Evolutionary conservation across 2,329 filamentous ascomycete genomes (phyloP).

Genomic region (Chlorencoelia australis): DNA sequence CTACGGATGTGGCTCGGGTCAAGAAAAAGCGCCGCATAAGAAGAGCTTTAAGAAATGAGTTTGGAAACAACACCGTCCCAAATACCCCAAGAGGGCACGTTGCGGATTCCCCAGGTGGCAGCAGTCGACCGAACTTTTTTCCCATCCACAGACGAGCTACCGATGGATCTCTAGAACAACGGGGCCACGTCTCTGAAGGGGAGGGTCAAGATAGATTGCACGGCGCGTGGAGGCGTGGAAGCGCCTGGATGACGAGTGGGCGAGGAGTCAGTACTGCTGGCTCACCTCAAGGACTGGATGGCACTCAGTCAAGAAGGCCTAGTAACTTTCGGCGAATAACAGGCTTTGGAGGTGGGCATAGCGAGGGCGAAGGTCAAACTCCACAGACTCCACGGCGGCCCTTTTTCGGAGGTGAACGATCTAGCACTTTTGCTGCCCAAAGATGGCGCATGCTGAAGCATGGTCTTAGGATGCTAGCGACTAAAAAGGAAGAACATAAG

Average conservation of each 20-base stretch:
- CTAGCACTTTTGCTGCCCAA: slow-evolving; percentile 64
- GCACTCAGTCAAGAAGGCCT: slow-evolving; percentile 42
- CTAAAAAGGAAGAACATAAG: slow-evolving; percentile 72
- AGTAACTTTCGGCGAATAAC: slow-evolving; percentile 55
- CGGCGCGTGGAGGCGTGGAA: slow-evolving; percentile 48
- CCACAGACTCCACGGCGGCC: slow-evolving; percentile 42
- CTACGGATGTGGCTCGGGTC: slow-evolving; percentile 36
- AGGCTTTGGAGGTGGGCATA: slow-evolving; percentile 49
- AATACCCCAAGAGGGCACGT: slow-evolving; percentile 44
- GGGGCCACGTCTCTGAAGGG: slow-evolving; percentile 63
- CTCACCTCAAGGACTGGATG: slow-evolving; percentile 42
- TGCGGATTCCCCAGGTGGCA: slow-evolving; percentile 21
- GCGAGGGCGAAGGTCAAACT: slow-evolving; percentile 53
- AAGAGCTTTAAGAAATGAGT: slow-evolving; percentile 43
- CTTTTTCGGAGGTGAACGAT: slow-evolving; percentile 53
- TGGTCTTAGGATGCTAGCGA: slow-evolving; percentile 61
- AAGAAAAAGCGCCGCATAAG: slow-evolving; percentile 57
- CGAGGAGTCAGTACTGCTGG: slow-evolving; percentile 38
- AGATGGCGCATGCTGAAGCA: slow-evolving; percentile 93
- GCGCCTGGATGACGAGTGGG: slow-evolving; percentile 38
- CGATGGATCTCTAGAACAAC: slow-evolving; percentile 45
- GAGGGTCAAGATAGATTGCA: slow-evolving; percentile 57
- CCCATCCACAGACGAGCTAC: slow-evolving; percentile 55
- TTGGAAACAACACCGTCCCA: slow-evolving; percentile 48
- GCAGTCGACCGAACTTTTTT: slow-evolving; percentile 32